phyloP scores from a whole-genome alignment of 163 green algal species.

The Chlorella variabilis region DNA sequence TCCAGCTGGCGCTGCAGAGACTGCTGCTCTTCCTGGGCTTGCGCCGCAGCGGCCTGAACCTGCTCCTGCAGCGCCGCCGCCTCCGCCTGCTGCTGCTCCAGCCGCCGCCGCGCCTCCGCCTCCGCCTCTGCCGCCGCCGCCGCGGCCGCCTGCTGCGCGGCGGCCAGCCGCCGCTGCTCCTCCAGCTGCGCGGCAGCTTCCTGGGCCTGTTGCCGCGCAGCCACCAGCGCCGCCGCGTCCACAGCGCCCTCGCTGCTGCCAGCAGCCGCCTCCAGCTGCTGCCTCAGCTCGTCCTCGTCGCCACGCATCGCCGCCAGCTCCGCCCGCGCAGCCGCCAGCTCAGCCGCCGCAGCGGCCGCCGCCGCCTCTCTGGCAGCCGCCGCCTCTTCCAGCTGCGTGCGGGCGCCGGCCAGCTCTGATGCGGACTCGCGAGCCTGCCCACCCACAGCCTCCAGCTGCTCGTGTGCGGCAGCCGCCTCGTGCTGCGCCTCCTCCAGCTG shows the following conservation, averaged over 20 bases:
- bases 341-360: not conserved
- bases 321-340: not conserved
- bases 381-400: not conserved
- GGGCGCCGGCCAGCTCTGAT: too few species aligned
- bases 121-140: not conserved
- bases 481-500: not conserved
- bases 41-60: not conserved
- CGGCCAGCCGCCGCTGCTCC: not conserved
- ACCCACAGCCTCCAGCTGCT: not conserved
- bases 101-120: not conserved
- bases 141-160: not conserved
- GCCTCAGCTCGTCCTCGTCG: conserved; percentile 12
- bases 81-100: not conserved
- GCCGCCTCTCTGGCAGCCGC: not conserved
- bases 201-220: not conserved
- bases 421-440: too few species aligned
- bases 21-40: not conserved
- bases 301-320: not conserved
- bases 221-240: conserved; percentile 9
- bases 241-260: not conserved
- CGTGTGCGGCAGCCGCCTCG: not conserved
- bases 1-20: not conserved
- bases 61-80: not conserved
- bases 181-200: not conserved
- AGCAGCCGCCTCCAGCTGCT: conserved; percentile 8